A percentile compares a stretch with the other conserved stretches of the same genome.
These are phyloP conservation scores for Coemansia sp. DNA, from an alignment of 192 early-diverging fungal species.

Conservation along the genomic window DNA sequence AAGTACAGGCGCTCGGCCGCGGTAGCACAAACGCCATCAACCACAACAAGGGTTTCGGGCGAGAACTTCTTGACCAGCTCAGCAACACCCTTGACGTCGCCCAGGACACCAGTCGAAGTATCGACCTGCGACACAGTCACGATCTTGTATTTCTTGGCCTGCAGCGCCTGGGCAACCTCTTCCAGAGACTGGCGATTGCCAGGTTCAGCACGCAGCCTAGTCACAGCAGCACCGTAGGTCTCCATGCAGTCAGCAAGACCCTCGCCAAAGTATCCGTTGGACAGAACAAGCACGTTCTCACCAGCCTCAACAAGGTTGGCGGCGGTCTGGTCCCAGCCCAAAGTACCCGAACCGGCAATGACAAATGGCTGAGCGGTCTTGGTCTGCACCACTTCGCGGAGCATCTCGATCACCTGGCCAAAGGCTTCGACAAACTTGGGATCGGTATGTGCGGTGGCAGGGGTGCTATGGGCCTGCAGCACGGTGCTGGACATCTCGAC, in stretches of 20 bases:
- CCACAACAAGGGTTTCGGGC: constrained; percentile 84
- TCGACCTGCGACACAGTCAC: constrained; percentile 95
- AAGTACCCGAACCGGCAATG: constrained; percentile 92
- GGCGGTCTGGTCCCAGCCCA: constrained; percentile 97
- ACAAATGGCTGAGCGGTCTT: constrained; percentile 89
- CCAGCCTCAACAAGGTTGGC: constrained; percentile 88
- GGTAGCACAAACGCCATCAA: constrained; percentile 96
- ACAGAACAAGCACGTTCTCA: constrained; percentile 85
- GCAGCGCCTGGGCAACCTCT: constrained; percentile 67
- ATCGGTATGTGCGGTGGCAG: constrained; percentile 90
- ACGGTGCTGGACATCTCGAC: constrained; percentile 93
- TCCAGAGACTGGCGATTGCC: constrained; percentile 72
- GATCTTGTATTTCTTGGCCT: constrained; percentile 73
- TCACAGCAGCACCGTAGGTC: constrained; percentile 88
- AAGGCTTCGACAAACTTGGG: constrained; percentile 86
- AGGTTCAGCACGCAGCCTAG: constrained; percentile 65
- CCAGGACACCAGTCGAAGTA: constrained; percentile 91
- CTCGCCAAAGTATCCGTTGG: constrained; percentile 96
- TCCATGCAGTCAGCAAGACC: constrained; percentile 89
- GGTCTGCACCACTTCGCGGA: constrained; percentile 78
- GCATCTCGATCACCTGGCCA: constrained; percentile 83
- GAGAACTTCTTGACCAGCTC: constrained; percentile 72
- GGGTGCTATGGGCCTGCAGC: constrained; percentile 80
- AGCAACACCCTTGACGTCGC: constrained; percentile 77
- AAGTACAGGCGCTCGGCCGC: constrained; percentile 90